Percentiles rank a stretch among this genome's conserved stretches.
Evolutionary conservation across 2,329 filamentous ascomycete genomes (phyloP).

Genomic region (Colletotrichum gigasporum): DNA sequence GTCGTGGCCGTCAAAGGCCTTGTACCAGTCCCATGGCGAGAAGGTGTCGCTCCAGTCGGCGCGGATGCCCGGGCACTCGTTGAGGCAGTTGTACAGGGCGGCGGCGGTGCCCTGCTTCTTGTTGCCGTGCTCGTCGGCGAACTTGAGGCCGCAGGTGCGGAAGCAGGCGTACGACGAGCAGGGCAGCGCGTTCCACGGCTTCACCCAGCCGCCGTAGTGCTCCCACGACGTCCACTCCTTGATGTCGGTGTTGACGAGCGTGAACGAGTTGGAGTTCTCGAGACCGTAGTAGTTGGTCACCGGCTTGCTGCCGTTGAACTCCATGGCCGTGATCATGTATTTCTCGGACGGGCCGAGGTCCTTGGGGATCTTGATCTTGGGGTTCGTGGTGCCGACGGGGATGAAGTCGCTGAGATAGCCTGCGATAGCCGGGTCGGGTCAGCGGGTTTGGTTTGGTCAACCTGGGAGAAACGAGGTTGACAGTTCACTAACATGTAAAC

Average conservation of each 20-base stretch:
- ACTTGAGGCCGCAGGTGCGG: conserved; percentile 15
- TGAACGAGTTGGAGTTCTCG: background rate
- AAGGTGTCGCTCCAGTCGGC: conserved; percentile 6
- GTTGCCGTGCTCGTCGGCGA: conserved; percentile 8
- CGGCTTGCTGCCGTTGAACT: background rate
- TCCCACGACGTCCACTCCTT: conserved; percentile 6
- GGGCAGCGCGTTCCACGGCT: conserved; percentile 4
- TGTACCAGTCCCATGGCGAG: background rate
- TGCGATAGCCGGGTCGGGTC: background rate
- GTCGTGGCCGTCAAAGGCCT: conserved; percentile 4
- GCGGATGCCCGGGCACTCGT: conserved; percentile 10
- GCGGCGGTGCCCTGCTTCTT: conserved; percentile 4
- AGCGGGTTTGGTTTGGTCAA: background rate
- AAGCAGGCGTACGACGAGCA: conserved; percentile 13
- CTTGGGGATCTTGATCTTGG: conserved; percentile 1
- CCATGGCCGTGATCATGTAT: background rate
- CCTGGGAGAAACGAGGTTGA: too few relatives aligned
- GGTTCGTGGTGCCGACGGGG: background rate
- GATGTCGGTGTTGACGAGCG: background rate
- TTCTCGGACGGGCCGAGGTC: background rate
- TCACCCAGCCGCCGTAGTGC: conserved; percentile 3
- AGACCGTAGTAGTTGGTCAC: background rate
- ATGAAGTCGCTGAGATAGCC: conserved; percentile 5
- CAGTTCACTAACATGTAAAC: background rate
- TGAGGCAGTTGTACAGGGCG: conserved; percentile 3